phyloP scores from a whole-genome alignment of 1,284 basidiomycete species.

The Leccinum huronense region DNA sequence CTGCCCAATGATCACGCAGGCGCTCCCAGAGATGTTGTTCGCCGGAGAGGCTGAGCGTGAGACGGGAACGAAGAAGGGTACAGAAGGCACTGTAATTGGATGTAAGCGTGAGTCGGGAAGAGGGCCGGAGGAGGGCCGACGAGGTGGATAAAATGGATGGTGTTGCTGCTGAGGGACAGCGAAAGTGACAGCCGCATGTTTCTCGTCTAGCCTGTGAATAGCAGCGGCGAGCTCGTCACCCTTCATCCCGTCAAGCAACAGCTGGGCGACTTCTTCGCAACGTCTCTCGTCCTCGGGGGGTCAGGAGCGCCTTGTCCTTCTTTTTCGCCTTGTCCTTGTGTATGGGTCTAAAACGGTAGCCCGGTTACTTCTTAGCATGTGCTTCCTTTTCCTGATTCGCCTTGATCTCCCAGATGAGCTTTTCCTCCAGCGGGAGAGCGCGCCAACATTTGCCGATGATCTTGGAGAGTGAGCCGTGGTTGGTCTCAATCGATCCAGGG shows the following conservation, averaged over 20 bases:
- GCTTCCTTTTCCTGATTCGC: constrained; percentile 67
- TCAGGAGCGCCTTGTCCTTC: constrained; percentile 38
- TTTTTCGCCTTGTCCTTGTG: constrained; percentile 64
- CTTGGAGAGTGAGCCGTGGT: constrained; percentile 74
- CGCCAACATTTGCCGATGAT: constrained; percentile 76
- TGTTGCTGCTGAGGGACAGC: constrained; percentile 17
- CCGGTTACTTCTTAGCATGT: constrained; percentile 62
- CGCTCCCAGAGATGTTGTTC: constrained; percentile 39
- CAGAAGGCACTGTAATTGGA: constrained; percentile 42
- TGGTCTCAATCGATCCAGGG: constrained; percentile 79
- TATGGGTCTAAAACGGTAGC: constrained; percentile 69
- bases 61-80: constrained; percentile 36
- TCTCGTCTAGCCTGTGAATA: constrained; percentile 53
- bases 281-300: constrained; percentile 49
- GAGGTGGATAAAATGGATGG: constrained; percentile 37
- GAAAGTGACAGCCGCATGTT: constrained; percentile 15
- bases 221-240: constrained; percentile 64
- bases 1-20: constrained; percentile 39
- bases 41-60: constrained; percentile 46
- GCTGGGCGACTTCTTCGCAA: constrained; percentile 57
- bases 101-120: constrained; percentile 46
- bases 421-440: constrained; percentile 62
- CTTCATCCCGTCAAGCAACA: constrained; percentile 60
- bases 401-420: constrained; percentile 60
- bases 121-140: constrained; percentile 64